Evolutionary conservation across 192 early-diverging fungal species (phyloP).

Genomic region (Backusella westeae): DNA sequence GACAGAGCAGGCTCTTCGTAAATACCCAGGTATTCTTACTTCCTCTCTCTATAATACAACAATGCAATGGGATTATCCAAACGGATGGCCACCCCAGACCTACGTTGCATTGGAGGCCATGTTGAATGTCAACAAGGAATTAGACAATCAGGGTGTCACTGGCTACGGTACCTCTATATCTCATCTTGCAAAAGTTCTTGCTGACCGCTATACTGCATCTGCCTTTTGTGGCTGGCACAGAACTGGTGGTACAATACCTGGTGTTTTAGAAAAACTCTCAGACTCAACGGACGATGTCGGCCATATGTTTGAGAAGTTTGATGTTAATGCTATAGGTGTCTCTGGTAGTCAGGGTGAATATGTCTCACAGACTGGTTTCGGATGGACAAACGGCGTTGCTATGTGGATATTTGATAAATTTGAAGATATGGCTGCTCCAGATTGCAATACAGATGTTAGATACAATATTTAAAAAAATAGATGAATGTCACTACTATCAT

Average conservation of each 20-base stretch:
- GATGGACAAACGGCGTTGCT: slow-evolving; percentile 75
- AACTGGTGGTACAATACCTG: slow-evolving; percentile 62
- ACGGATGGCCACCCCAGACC: slow-evolving; percentile 67
- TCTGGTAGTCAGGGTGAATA: slow-evolving; percentile 70
- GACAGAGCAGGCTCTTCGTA: slow-evolving; percentile 28
- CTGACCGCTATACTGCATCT: slow-evolving; percentile 51
- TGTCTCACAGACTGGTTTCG: slow-evolving; percentile 67
- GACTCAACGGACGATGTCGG: slow-evolving; percentile 48
- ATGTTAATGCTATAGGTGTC: slow-evolving; percentile 43
- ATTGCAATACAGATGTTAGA: slow-evolving; percentile 12
- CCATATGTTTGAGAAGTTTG: slow-evolving; percentile 78
- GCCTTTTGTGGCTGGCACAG: slow-evolving; percentile 69
- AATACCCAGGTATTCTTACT: slow-evolving; percentile 61
- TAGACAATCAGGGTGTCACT: background rate
- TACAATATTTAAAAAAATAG: background rate
- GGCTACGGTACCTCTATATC: background rate
- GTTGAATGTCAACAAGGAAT: slow-evolving; percentile 18
- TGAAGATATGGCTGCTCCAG: slow-evolving; percentile 19
- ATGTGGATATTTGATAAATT: slow-evolving; percentile 58
- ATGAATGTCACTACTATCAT: too few relatives aligned
- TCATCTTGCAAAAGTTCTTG: slow-evolving; percentile 21
- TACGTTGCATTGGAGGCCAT: slow-evolving; percentile 56
- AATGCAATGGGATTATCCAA: slow-evolving; percentile 76
- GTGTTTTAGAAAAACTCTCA: slow-evolving; percentile 38
- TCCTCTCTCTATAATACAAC: slow-evolving; percentile 55